Conservation (phyloP, 1,284 basidiomycete species). For the Moesziomyces sp. region DNA sequence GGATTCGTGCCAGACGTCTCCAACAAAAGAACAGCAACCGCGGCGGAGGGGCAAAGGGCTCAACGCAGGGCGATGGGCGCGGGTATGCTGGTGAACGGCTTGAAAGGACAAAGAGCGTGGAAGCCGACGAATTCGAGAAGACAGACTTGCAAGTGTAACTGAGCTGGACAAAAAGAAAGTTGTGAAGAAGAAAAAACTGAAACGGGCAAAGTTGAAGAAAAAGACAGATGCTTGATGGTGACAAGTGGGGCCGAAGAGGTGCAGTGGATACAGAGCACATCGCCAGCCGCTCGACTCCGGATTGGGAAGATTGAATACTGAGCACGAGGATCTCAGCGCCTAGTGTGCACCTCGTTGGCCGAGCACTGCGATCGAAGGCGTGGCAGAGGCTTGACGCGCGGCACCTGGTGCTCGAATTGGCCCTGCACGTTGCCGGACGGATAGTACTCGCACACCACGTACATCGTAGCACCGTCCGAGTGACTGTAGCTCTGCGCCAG, state of each 20-base stretch:
- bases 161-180: background rate
- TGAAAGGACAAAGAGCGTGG: background rate
- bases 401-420: conserved; percentile 20
- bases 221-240: background rate
- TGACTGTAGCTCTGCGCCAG: conserved; percentile 19
- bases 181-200: background rate
- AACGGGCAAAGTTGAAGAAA: background rate
- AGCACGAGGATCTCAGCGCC: background rate
- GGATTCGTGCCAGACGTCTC: conserved; percentile 1
- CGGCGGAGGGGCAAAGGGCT: background rate
- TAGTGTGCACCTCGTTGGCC: conserved; percentile 33
- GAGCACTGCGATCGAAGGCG: conserved; percentile 38
- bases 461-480: conserved; percentile 13
- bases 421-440: conserved; percentile 37
- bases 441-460: conserved; percentile 46
- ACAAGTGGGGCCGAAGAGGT: background rate
- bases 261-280: background rate
- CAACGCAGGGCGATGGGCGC: background rate
- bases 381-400: conserved; percentile 15
- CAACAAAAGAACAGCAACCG: background rate
- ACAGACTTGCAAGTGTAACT: too few relatives aligned
- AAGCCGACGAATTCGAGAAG: background rate
- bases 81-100: background rate
- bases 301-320: too few relatives aligned
- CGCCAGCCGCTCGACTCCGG: too few relatives aligned